Evolutionary conservation across 805 yeast species (phyloP), one percentile per base, ranked within the genome.

Genomic region (Ogataea pini): DNA sequence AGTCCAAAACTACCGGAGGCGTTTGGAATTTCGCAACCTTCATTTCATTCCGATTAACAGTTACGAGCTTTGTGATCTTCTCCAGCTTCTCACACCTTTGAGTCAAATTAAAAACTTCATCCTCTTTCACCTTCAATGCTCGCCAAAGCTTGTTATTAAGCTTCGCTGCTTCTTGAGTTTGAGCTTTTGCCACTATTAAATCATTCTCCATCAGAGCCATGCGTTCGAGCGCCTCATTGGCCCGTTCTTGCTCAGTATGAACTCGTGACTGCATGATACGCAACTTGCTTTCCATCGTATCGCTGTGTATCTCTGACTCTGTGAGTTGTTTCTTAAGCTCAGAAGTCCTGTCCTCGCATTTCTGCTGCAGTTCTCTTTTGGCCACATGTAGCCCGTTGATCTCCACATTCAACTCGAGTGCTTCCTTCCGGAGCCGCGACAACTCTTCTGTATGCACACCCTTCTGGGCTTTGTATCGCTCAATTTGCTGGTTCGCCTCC

Each of bases 171-270:
- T 49, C 37, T 27, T 36, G 42, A 4, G 17, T 16, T 16, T 43
- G 52, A 4, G 44, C 24, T 27, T 32, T 37, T 24, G 36, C 25
- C 14, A 42, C n/a, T 5, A 31, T 34, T 34, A 42, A 46, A 24
- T 63, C 64, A 44, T 54, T 53, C 44, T 64, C 67, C 36, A 60
- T 41, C 16, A 51, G 28, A 3, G 68, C 64, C 29, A 60, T 36
- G 25, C 40, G 48, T 44, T 64, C 69, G 7, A 63, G 32, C 24
- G 49, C 45, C 17, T 52, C 54, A 39, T 57, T 56, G 3, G 55
- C 43, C 17, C 29, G 31, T n/a, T 58, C 62, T 8, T 38, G 43
- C 16, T 50, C 51, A 16, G 44, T 27, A 10, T 19, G 40, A 1
- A 50, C 29, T 7, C 50, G 22, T 7, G 50, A 36, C 27, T 47